Conservation (phyloP, 2,329 filamentous ascomycete species). For the Alternaria arborescens region DNA sequence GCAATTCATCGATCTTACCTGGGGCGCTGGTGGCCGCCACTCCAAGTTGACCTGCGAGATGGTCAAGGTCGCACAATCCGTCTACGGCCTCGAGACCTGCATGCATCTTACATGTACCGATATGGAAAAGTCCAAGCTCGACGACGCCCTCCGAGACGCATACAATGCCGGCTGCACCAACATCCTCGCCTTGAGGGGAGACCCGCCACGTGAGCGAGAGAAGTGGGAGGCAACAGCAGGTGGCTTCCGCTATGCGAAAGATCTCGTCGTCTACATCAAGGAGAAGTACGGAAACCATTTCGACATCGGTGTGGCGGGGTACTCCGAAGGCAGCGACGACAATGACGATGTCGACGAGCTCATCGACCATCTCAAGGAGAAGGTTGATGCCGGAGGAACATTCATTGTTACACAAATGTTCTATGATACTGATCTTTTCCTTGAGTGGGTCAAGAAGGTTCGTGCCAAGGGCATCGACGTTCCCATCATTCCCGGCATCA, state of each 20-base stretch:
- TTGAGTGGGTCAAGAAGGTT: slow-evolving; percentile 88
- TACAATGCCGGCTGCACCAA: slow-evolving; percentile 98
- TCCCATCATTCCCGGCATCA: slow-evolving; percentile 86
- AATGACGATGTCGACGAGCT: slow-evolving; percentile 85
- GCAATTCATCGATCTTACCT: slow-evolving; percentile 97
- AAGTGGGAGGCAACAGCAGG: slow-evolving; percentile 90
- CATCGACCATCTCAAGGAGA: slow-evolving; percentile 93
- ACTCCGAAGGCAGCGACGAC: slow-evolving; percentile 94
- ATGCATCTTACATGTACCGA: slow-evolving; percentile 99
- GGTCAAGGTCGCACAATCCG: slow-evolving; percentile 93
- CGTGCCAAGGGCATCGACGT: slow-evolving; percentile 83
- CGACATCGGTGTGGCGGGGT: slow-evolving; percentile 96
- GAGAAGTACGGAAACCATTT: slow-evolving; percentile 86
- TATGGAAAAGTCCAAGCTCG: slow-evolving; percentile 92
- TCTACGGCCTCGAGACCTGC: slow-evolving; percentile 95
- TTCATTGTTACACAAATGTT: slow-evolving; percentile 99
- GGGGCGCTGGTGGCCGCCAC: slow-evolving; percentile 92
- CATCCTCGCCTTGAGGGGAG: slow-evolving; percentile 90
- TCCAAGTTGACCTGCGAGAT: slow-evolving; percentile 96
- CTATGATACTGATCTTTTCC: slow-evolving; percentile 95
- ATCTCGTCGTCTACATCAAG: slow-evolving; percentile 86
- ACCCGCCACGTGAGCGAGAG: slow-evolving; percentile 91
- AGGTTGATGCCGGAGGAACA: slow-evolving; percentile 90
- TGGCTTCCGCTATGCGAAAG: slow-evolving; percentile 90
- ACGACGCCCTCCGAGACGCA: slow-evolving; percentile 84